phyloP scores from a whole-genome alignment of 257 asterid species.

The Penstemon eatonii region DNA sequence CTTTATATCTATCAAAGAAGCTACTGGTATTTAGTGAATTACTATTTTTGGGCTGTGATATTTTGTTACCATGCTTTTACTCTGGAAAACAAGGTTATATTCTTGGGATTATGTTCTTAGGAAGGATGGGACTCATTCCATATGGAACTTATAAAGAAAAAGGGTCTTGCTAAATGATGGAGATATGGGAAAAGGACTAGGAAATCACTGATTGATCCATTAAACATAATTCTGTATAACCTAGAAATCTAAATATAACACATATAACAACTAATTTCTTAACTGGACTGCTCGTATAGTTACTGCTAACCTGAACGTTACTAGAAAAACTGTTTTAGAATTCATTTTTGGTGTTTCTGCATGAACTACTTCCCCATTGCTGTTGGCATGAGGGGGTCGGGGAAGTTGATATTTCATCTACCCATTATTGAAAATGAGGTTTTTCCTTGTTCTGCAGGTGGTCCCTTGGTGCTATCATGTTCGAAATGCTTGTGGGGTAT shows the following conservation, averaged over 20 bases:
- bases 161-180: not conserved
- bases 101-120: not conserved
- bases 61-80: no score
- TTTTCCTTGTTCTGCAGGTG: conserved; percentile 63
- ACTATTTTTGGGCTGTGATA: no score
- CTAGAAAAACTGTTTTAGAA: not conserved
- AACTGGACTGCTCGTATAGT: not conserved
- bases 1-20: not conserved
- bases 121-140: not conserved
- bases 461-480: conserved; percentile 99
- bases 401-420: conserved; percentile 16
- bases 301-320: not conserved
- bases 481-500: conserved; percentile 97
- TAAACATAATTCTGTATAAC: not conserved
- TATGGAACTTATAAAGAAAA: not conserved
- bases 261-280: not conserved
- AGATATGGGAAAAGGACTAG: not conserved
- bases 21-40: no score
- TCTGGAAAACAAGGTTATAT: not conserved
- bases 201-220: not conserved
- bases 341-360: not conserved
- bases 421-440: conserved; percentile 25
- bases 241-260: not conserved
- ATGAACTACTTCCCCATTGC: not conserved
- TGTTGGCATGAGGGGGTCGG: conserved; percentile 13